These are phyloP conservation scores for Aspergillus persii DNA, from an alignment of 2,329 filamentous ascomycete genomes.

Conservation along the genomic window DNA sequence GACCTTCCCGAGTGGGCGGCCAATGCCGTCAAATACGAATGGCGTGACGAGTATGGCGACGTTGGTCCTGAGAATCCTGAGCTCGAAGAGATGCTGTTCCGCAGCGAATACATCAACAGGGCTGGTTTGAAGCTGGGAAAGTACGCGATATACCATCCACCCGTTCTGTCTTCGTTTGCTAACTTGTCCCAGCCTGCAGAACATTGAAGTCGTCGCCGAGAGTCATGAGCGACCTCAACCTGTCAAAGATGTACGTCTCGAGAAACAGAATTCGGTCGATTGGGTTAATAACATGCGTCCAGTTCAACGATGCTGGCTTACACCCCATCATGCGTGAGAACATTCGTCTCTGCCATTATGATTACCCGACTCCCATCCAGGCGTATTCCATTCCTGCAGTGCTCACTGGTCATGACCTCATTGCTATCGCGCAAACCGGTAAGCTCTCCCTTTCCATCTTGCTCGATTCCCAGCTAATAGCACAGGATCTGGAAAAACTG, in stretches of 20 bases:
- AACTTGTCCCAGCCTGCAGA: constrained; percentile 37
- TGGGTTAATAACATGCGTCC: constrained; percentile 27
- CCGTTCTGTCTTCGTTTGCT: not conserved
- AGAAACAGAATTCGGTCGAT: not conserved
- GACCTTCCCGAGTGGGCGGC: constrained; percentile 49
- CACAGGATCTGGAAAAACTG: constrained; percentile 91
- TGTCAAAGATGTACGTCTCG: constrained; percentile 49
- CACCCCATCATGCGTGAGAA: constrained; percentile 83
- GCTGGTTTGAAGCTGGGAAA: constrained; percentile 63
- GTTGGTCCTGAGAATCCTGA: constrained; percentile 68
- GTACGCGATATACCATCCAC: constrained; percentile 41
- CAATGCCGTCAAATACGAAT: constrained; percentile 72
- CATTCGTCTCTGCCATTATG: constrained; percentile 69
- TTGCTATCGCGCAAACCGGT: constrained; percentile 93
- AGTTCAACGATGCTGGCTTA: constrained; percentile 75
- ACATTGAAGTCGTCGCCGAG: constrained; percentile 52
- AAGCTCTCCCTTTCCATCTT: constrained; percentile 31
- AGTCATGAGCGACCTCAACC: constrained; percentile 49
- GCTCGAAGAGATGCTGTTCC: constrained; percentile 75
- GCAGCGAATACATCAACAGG: constrained; percentile 50
- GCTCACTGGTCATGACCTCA: constrained; percentile 72
- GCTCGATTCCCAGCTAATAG: constrained; percentile 9
- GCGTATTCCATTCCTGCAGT: constrained; percentile 80
- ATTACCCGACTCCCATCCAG: constrained; percentile 79
- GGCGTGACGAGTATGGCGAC: constrained; percentile 82